phyloP scores from a whole-genome alignment of 2,329 filamentous ascomycete species.

The Aspergillus floridensis region DNA sequence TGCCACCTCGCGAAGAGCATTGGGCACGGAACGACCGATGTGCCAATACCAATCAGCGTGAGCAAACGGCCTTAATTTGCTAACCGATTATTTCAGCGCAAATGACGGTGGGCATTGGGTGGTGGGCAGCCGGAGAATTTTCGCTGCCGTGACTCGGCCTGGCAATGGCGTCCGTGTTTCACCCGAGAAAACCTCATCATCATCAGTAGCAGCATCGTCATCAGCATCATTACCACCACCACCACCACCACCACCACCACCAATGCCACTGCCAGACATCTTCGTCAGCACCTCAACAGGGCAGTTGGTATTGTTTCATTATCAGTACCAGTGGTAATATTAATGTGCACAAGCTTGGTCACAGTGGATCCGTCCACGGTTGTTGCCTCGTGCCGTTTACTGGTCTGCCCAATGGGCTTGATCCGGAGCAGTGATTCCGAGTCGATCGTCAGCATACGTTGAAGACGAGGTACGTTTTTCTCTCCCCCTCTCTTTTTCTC shows the following conservation, averaged over 20 bases:
- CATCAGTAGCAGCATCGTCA: background rate
- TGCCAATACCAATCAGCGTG: background rate
- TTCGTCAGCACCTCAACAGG: background rate
- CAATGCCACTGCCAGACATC: background rate
- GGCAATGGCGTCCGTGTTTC: conserved; percentile 5
- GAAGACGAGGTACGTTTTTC: background rate
- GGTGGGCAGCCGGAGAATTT: conserved; percentile 1
- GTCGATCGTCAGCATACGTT: conserved; percentile 7
- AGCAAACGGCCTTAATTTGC: background rate
- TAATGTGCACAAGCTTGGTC: background rate
- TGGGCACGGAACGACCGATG: background rate
- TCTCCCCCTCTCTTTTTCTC: background rate
- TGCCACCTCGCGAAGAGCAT: background rate
- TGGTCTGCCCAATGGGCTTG: conserved; percentile 2
- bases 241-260: background rate
- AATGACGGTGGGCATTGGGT: background rate
- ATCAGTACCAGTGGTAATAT: background rate
- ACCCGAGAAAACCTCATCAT: background rate
- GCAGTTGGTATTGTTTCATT: background rate
- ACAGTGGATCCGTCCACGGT: conserved; percentile 7
- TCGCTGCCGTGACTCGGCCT: background rate
- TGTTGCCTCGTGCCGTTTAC: conserved; percentile 4
- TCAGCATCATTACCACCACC: background rate
- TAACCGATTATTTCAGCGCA: background rate
- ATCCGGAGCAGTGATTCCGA: conserved; percentile 7